phyloP scores from a whole-genome alignment of 306 rosid genomes.

The Carpinus viminea region DNA sequence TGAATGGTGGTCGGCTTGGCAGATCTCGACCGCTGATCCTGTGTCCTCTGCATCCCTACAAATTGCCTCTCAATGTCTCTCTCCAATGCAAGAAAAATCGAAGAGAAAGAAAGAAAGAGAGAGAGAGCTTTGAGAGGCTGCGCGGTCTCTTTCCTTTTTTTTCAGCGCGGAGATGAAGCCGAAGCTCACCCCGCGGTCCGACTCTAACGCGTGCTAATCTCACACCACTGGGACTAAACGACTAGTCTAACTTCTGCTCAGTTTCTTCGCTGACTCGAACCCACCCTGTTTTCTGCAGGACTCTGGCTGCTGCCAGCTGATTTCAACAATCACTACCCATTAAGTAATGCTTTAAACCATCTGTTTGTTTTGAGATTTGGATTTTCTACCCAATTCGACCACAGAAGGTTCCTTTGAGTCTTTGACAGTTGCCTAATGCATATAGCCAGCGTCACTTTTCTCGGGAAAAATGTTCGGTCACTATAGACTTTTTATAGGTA shows the following conservation, averaged over 20 bases:
- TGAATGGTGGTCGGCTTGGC: slow-evolving; percentile 79
- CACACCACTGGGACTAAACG: background rate
- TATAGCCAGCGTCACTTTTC: no score
- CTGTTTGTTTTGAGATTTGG: no score
- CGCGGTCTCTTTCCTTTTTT: background rate
- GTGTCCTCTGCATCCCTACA: slow-evolving; percentile 57
- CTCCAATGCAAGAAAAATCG: slow-evolving; percentile 16
- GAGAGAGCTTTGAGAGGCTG: slow-evolving; percentile 11
- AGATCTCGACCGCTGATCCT: slow-evolving; percentile 65
- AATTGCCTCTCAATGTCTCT: background rate
- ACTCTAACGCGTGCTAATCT: slow-evolving; percentile 26
- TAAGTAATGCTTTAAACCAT: no score
- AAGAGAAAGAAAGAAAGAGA: slow-evolving; percentile 5
- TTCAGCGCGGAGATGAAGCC: background rate
- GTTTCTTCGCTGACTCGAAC: background rate
- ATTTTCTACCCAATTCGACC: no score
- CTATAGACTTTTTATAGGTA: no score
- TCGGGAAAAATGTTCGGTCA: no score
- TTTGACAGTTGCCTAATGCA: no score
- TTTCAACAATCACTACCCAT: background rate
- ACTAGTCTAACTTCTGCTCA: background rate
- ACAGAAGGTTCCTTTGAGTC: no score
- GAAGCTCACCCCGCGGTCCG: slow-evolving; percentile 19
- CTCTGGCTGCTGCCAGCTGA: background rate
- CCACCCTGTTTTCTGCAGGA: background rate